Conservation (phyloP, 441 rosid species). For the Pelargonium myrrhifolium region DNA sequence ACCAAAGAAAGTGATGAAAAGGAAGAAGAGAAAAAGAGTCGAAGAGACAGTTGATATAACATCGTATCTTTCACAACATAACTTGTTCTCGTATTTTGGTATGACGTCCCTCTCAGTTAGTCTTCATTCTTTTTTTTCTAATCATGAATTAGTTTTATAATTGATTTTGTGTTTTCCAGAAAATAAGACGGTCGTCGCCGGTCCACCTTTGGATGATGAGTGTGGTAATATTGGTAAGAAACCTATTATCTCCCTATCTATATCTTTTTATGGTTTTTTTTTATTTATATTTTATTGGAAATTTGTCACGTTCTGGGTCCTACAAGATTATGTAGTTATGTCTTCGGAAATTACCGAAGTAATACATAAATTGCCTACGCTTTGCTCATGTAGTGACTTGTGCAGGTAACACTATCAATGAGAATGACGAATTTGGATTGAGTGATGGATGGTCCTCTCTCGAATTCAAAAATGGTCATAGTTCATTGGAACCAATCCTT, state of each 20-base stretch:
- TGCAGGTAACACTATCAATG: conserved; percentile 34
- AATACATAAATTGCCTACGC: neutral
- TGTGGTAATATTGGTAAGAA: conserved; percentile 45
- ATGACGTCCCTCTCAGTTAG: conserved; percentile 16
- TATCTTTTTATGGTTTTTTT: too few relatives aligned
- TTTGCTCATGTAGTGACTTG: conserved; percentile 17
- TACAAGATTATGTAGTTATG: neutral
- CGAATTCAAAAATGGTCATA: conserved; percentile 41
- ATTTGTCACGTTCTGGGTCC: neutral
- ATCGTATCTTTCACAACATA: conserved; percentile 46
- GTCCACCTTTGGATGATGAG: conserved; percentile 33
- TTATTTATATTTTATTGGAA: neutral
- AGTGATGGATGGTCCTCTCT: conserved; percentile 34
- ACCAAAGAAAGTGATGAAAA: conserved; percentile 44
- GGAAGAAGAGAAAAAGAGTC: conserved; percentile 59
- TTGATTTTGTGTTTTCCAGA: conserved; percentile 30
- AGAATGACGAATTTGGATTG: conserved; percentile 30
- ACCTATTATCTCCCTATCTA: too few relatives aligned
- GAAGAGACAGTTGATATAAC: conserved; percentile 54
- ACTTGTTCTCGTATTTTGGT: conserved; percentile 71
- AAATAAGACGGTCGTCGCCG: conserved; percentile 38
- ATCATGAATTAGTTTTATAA: neutral
- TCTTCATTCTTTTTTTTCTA: conserved; percentile 1
- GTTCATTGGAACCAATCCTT: conserved; percentile 45
- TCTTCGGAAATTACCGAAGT: too few relatives aligned